These are phyloP conservation scores for Chytriomyces hyalinus DNA, from an alignment of 192 early-diverging fungal species.

Conservation along the genomic window DNA sequence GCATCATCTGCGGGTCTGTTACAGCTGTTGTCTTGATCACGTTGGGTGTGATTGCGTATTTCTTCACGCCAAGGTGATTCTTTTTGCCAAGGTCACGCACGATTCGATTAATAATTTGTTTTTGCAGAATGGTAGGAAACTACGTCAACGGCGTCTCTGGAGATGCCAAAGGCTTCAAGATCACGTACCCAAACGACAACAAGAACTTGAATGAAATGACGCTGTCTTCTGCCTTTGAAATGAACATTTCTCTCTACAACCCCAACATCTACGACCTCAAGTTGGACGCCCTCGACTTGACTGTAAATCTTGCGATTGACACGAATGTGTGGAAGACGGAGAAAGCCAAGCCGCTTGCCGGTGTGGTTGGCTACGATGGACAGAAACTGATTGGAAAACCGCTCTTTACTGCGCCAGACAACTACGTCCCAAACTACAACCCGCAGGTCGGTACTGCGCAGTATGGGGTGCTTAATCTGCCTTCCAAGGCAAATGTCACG, in stretches of 20 bases:
- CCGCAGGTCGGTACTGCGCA: slow-evolving; percentile 27
- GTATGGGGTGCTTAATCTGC: slow-evolving; percentile 6
- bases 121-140: slow-evolving; percentile 1
- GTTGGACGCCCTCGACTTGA: slow-evolving; percentile 10
- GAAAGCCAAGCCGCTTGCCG: not conserved
- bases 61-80: slow-evolving; percentile 21
- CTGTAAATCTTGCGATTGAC: slow-evolving; percentile 6
- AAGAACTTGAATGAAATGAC: slow-evolving; percentile 13
- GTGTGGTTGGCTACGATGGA: not conserved
- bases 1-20: slow-evolving; percentile 23
- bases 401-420: not conserved
- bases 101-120: too few species aligned
- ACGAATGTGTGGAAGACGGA: slow-evolving; percentile 11
- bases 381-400: not conserved
- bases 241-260: slow-evolving; percentile 6
- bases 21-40: not conserved
- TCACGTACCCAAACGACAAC: not conserved
- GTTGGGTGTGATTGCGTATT: not conserved
- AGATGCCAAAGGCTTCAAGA: not conserved
- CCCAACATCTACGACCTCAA: slow-evolving; percentile 17
- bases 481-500: slow-evolving; percentile 13
- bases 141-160: not conserved
- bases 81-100: not conserved
- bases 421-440: not conserved
- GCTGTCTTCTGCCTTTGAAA: not conserved